These are phyloP conservation scores for Cornus florida DNA, from an alignment of 148 eudicot genomes.

Conservation along the genomic window DNA sequence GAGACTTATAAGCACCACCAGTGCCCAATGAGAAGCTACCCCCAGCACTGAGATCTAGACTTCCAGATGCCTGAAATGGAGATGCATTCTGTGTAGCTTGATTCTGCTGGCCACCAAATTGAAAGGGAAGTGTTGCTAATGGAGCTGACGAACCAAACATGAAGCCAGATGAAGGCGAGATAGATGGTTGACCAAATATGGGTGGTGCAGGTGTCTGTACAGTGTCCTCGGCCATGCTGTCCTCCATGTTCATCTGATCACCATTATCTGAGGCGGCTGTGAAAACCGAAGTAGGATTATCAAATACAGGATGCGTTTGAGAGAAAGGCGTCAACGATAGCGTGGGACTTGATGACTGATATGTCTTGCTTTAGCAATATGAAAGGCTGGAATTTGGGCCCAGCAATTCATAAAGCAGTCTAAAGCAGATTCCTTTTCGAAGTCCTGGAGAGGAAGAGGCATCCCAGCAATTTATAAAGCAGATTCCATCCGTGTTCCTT, in stretches of 20 bases:
- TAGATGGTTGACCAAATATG: conserved; percentile 47
- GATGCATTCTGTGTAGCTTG: conserved; percentile 43
- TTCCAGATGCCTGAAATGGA: conserved; percentile 57
- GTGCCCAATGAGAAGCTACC: conserved; percentile 73
- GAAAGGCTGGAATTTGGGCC: too few relatives aligned
- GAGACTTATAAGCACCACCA: conserved; percentile 53
- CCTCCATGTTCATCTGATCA: conserved; percentile 75
- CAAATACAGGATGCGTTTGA: conserved; percentile 32
- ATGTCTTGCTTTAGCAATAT: too few relatives aligned
- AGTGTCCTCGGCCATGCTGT: conserved; percentile 91
- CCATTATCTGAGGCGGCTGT: conserved; percentile 33
- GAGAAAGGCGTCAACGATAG: conserved; percentile 10
- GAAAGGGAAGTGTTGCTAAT: conserved; percentile 51
- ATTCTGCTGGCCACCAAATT: conserved; percentile 64
- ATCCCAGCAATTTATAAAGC: too few relatives aligned
- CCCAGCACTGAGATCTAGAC: conserved; percentile 56
- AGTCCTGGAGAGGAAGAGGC: too few relatives aligned
- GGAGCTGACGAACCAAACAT: conserved; percentile 44
- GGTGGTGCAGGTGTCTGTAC: conserved; percentile 46
- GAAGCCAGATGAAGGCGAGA: conserved; percentile 41
- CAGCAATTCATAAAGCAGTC: too few relatives aligned
- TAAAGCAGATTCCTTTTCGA: too few relatives aligned
- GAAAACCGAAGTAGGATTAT: conserved; percentile 30
- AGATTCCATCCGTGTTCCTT: too few relatives aligned
- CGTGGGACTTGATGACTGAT: too few relatives aligned